Evolutionary conservation across 2,329 filamentous ascomycete genomes (phyloP).

Genomic region (Pyrenophora tritici-repentis): DNA sequence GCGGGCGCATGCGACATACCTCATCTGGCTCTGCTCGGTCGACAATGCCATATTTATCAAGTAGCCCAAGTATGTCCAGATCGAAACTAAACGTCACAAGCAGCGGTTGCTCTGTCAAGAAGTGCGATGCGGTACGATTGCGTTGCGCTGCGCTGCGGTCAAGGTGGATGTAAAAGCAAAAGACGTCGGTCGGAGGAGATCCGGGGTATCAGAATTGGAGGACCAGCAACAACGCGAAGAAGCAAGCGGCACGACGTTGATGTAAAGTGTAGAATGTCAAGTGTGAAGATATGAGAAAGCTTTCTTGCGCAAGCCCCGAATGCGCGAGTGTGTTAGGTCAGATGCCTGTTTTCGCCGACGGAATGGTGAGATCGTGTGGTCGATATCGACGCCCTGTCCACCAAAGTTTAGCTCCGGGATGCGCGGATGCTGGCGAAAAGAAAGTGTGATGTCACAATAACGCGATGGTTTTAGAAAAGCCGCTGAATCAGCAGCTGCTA

Average conservation of each 20-base stretch:
- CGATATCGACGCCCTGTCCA: background rate
- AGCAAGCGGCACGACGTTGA: background rate
- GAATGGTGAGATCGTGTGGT: background rate
- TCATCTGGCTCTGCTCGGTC: conserved; percentile 13
- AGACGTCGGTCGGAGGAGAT: background rate
- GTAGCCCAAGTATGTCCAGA: background rate
- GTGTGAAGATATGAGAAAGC: too few relatives aligned
- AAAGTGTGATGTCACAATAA: conserved; percentile 7
- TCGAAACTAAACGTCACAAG: background rate
- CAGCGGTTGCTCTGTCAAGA: background rate
- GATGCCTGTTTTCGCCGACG: conserved; percentile 3
- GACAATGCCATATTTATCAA: conserved; percentile 3
- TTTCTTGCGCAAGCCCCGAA: too few relatives aligned
- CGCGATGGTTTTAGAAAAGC: too few relatives aligned
- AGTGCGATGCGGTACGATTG: background rate
- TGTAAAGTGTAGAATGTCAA: background rate
- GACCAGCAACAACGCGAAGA: background rate
- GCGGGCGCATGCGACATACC: conserved; percentile 5
- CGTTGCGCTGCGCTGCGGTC: background rate
- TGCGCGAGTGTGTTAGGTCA: background rate
- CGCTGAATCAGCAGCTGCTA: too few relatives aligned
- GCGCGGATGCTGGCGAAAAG: conserved; percentile 4
- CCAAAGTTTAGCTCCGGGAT: conserved; percentile 8
- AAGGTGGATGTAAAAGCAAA: background rate
- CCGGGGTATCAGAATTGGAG: background rate